Percentiles rank a stretch among this genome's conserved stretches.
Conservation (phyloP, 2,329 filamentous ascomycete genomes). For the Phialophora chinensis region DNA sequence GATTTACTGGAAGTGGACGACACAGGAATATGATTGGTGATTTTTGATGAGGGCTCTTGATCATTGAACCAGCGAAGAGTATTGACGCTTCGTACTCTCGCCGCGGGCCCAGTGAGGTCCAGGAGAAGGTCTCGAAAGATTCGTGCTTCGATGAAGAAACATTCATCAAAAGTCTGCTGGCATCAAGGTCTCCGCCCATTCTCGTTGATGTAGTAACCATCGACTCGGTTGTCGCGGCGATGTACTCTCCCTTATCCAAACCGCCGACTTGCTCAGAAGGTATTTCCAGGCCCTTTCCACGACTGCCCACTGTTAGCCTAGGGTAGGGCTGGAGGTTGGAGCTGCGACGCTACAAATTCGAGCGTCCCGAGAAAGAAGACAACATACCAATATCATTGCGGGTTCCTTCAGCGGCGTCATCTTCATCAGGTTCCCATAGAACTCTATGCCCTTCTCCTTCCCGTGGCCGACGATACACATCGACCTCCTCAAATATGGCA, state of each 20-base stretch:
- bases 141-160: not conserved
- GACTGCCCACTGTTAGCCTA: not conserved
- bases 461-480: conserved; percentile 58
- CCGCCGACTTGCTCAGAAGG: not conserved
- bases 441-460: conserved; percentile 10
- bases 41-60: not conserved
- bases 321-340: not conserved
- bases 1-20: not conserved
- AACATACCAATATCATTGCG: not conserved
- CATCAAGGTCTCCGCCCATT: not conserved
- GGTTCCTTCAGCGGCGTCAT: conserved; percentile 14
- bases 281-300: conserved; percentile 11
- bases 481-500: conserved; percentile 65
- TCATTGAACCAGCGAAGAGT: not conserved
- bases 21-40: not conserved
- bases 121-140: not conserved
- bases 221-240: not conserved
- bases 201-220: not conserved
- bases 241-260: not conserved
- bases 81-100: not conserved
- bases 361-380: not conserved
- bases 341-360: not conserved
- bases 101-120: not conserved
- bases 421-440: conserved; percentile 23
- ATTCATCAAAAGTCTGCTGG: not conserved